These are phyloP conservation scores for Taphrina wiesneri DNA, from an alignment of 1,139 yeast genomes.

Conservation along the genomic window DNA sequence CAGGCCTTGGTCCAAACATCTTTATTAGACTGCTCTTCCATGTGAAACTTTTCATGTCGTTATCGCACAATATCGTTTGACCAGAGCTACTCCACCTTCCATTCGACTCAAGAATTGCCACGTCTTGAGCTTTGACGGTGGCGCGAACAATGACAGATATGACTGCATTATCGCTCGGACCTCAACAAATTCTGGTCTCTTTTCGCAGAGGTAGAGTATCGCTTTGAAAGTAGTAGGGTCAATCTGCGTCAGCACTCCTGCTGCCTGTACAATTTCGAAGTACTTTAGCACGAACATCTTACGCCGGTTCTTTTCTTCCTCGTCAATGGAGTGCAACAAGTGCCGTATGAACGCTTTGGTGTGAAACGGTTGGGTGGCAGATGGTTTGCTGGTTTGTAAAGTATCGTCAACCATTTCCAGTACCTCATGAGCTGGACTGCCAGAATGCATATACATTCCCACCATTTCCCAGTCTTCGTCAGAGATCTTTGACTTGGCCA, in stretches of 20 bases:
- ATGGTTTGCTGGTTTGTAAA: neutral
- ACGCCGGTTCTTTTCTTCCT: neutral
- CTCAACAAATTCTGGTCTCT: neutral
- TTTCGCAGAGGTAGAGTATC: neutral
- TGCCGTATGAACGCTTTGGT: neutral
- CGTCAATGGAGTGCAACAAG: neutral
- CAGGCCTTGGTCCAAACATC: neutral
- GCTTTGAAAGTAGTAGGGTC: neutral
- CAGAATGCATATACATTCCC: slow-evolving; percentile 2
- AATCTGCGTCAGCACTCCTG: neutral
- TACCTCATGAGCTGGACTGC: neutral
- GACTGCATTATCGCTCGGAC: neutral
- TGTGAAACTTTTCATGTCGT: neutral
- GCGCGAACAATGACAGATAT: neutral
- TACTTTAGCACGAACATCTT: neutral
- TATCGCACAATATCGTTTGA: neutral
- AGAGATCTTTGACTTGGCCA: neutral
- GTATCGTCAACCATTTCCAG: slow-evolving; percentile 4
- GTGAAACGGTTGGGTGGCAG: neutral
- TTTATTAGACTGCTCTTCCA: neutral
- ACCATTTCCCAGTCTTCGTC: slow-evolving; percentile 4
- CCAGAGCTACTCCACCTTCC: slow-evolving; percentile 7
- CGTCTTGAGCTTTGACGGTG: neutral
- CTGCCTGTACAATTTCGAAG: neutral
- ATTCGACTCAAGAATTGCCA: slow-evolving; percentile 5